A percentile compares a stretch with the other conserved stretches of the same genome.
Evolutionary conservation across 2,329 filamentous ascomycete genomes (phyloP).

Genomic region (Paecilomyces variotii): DNA sequence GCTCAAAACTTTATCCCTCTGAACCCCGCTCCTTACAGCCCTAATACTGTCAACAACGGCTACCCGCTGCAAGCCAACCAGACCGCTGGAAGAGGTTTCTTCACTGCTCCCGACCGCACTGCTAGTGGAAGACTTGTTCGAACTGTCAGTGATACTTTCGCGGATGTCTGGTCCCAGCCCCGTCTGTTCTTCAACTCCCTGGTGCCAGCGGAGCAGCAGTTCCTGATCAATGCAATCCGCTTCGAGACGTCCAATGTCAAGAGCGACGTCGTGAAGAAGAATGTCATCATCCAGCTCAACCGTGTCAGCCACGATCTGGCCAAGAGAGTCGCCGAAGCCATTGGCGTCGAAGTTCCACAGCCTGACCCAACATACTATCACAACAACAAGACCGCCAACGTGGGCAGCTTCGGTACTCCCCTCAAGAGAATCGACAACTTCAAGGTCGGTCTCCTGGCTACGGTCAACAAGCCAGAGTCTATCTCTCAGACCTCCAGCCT

Average conservation of each 20-base stretch:
- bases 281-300: conserved; percentile 62
- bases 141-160: conserved; percentile 54
- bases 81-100: conserved; percentile 58
- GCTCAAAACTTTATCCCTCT: conserved; percentile 59
- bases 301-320: conserved; percentile 60
- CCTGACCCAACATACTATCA: conserved; percentile 61
- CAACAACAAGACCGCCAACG: conserved; percentile 54
- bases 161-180: conserved; percentile 65
- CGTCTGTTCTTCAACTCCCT: conserved; percentile 69
- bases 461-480: conserved; percentile 34
- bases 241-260: conserved; percentile 59
- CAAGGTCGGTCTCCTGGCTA: conserved; percentile 56
- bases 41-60: conserved; percentile 59
- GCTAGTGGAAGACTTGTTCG: conserved; percentile 49
- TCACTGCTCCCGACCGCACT: conserved; percentile 54
- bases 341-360: conserved; percentile 52
- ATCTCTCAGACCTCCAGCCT: conserved; percentile 45
- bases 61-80: conserved; percentile 60
- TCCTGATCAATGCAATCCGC: conserved; percentile 63
- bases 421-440: conserved; percentile 56
- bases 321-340: conserved; percentile 51
- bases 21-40: conserved; percentile 58
- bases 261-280: conserved; percentile 52
- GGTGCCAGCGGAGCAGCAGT: conserved; percentile 57
- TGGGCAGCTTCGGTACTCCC: conserved; percentile 52